Evolutionary conservation across 2,329 filamentous ascomycete species (phyloP).

Genomic region (Penicillium vulpinum): DNA sequence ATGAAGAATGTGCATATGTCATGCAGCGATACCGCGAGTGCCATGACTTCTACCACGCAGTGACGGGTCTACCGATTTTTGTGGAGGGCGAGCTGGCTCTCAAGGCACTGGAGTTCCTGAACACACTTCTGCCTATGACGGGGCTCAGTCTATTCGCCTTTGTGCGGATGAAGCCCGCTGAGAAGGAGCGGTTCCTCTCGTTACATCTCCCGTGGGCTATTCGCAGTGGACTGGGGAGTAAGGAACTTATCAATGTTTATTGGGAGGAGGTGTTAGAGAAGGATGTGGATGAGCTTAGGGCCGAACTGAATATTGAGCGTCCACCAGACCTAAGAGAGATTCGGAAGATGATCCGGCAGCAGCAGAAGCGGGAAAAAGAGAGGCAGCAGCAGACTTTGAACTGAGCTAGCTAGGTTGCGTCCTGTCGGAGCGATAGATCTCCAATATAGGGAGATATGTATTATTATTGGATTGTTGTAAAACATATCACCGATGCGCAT

Average conservation of each 20-base stretch:
- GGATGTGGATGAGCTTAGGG: conserved; percentile 73
- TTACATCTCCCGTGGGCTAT: conserved; percentile 83
- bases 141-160: conserved; percentile 77
- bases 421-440: not conserved
- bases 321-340: conserved; percentile 83
- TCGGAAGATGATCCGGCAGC: conserved; percentile 67
- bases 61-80: conserved; percentile 86
- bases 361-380: conserved; percentile 66
- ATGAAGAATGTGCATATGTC: conserved; percentile 94
- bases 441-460: conserved; percentile 13
- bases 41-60: conserved; percentile 95
- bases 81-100: conserved; percentile 97
- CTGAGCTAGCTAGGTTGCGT: conserved; percentile 6
- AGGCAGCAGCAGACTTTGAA: conserved; percentile 28
- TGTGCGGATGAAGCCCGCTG: conserved; percentile 62
- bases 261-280: conserved; percentile 94
- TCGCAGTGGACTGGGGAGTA: conserved; percentile 71
- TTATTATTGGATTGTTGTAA: conserved; percentile 15
- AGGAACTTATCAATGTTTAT: conserved; percentile 91
- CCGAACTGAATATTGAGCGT: conserved; percentile 76
- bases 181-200: conserved; percentile 65
- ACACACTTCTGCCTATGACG: conserved; percentile 93
- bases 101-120: conserved; percentile 96
- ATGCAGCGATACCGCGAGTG: conserved; percentile 98
- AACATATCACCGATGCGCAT: conserved; percentile 9